Evolutionary conservation across 2,329 filamentous ascomycete species (phyloP), one percentile per base, ranked within the genome.

Genomic region (Gliomastix tumulicola): DNA sequence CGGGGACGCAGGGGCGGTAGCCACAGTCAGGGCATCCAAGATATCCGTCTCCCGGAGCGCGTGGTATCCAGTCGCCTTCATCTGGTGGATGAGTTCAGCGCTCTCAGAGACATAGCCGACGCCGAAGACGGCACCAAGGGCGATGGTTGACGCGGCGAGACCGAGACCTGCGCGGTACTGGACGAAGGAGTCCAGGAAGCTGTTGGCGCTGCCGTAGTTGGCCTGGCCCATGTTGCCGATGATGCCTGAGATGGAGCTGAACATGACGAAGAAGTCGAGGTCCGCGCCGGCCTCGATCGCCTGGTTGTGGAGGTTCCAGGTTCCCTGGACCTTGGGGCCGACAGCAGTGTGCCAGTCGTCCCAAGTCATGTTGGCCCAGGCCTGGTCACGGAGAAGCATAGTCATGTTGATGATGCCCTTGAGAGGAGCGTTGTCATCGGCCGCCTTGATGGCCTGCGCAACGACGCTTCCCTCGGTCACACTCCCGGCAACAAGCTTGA

Each of bases 201-300:
- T 45, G 21, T 51, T 50, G 7, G 49, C 59, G 0, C 56, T 56
- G 0, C 58, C 43, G 41, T 71, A 71, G 42, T 65, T 66, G 27
- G 55, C 50, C 34, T 68, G 65, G 1, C 48, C 51, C 6, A 49
- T 39, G 10, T 51, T 50, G 1, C 62, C 64, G 5, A 59, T 33
- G 7, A 62, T 44, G 13, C 53, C 56, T 1, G 49, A 46, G 18
- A 59, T 37, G 2, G 63, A 67, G 4, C 59, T 61, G 1, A 60
- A 41, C 25, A 58, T 44, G 27, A 59, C 35, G 40, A 63, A 67
- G 47, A 69, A 66, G 41, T 63, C 59, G 2, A 63, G 35, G 7
- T 20, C 21, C 7, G 37, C n/a, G 27, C 21, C 32, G 35, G 16
- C 8, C 18, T 32, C 30, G 3, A 41, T 17, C 25, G 30, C 40